These are phyloP conservation scores for Xerocomellus dryophilus DNA, from an alignment of 768 basidiomycete genomes.

Conservation along the genomic window DNA sequence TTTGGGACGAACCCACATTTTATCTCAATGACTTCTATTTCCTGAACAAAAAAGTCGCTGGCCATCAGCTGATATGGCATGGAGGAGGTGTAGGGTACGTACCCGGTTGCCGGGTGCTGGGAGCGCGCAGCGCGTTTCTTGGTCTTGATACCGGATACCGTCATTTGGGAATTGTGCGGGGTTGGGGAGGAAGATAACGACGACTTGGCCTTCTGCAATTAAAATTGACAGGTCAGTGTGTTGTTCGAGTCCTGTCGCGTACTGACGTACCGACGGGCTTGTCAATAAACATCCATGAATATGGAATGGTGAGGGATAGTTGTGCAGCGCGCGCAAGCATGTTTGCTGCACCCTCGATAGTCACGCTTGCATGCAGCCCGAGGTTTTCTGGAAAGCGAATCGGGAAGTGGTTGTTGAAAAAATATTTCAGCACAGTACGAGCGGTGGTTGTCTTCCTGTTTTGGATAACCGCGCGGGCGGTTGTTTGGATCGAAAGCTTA, in stretches of 20 bases:
- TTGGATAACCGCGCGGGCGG: slow-evolving; percentile 7
- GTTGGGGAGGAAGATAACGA: slow-evolving; percentile 62
- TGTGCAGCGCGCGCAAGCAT: slow-evolving; percentile 61
- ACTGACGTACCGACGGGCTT: slow-evolving; percentile 60
- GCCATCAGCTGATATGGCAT: neutral
- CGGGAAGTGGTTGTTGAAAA: slow-evolving; percentile 50
- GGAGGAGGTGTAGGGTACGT: slow-evolving; percentile 24
- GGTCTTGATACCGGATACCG: slow-evolving; percentile 73
- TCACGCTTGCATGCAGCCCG: slow-evolving; percentile 52
- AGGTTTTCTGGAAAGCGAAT: slow-evolving; percentile 69
- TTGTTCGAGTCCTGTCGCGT: neutral
- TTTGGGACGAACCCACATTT: slow-evolving; percentile 79
- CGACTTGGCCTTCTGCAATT: slow-evolving; percentile 57
- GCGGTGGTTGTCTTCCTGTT: slow-evolving; percentile 12
- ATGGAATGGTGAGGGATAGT: slow-evolving; percentile 58
- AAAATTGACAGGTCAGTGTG: neutral
- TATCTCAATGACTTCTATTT: slow-evolving; percentile 71
- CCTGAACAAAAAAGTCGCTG: slow-evolving; percentile 38
- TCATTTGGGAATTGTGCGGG: slow-evolving; percentile 66
- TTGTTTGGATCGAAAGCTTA: slow-evolving; percentile 31
- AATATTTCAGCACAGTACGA: slow-evolving; percentile 18
- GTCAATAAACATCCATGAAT: slow-evolving; percentile 73
- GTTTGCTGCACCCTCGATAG: slow-evolving; percentile 52
- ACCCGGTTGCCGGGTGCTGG: slow-evolving; percentile 55
- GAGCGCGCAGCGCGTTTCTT: slow-evolving; percentile 57